These are phyloP conservation scores for Silene uniflora DNA, from an alignment of 148 eudicot species.

Conservation along the genomic window DNA sequence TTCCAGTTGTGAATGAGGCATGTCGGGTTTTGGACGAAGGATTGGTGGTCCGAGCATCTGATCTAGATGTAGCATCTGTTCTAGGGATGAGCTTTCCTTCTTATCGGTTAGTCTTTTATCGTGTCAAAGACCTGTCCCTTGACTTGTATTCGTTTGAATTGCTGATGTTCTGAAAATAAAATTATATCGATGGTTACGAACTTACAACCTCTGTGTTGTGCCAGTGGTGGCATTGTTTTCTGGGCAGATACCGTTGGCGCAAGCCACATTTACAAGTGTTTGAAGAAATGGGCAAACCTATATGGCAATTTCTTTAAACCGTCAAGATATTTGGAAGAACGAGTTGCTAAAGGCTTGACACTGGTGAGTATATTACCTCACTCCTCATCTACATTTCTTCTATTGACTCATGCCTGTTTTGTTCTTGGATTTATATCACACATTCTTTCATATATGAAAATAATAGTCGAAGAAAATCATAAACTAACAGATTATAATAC, in stretches of 20 bases:
- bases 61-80: constrained; percentile 86
- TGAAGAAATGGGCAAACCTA: constrained; percentile 62
- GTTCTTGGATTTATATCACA: neutral
- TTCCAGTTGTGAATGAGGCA: constrained; percentile 95
- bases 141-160: neutral
- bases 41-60: constrained; percentile 87
- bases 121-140: neutral
- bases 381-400: neutral
- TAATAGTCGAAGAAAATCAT: neutral
- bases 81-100: constrained; percentile 98
- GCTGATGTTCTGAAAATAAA: neutral
- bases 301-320: constrained; percentile 82
- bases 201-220: constrained; percentile 21
- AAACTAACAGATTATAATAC: neutral
- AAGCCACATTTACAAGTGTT: constrained; percentile 55
- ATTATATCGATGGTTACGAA: neutral
- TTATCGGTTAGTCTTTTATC: constrained; percentile 60
- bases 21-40: constrained; percentile 92
- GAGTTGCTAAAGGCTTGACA: constrained; percentile 70
- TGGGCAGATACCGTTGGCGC: constrained; percentile 93
- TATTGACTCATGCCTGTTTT: neutral
- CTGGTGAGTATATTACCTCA: constrained; percentile 45
- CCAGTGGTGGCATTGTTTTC: constrained; percentile 88
- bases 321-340: constrained; percentile 83
- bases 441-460: neutral